Conservation (phyloP, 2,329 filamentous ascomycete genomes). For the Pseudogymnoascus sp. region DNA sequence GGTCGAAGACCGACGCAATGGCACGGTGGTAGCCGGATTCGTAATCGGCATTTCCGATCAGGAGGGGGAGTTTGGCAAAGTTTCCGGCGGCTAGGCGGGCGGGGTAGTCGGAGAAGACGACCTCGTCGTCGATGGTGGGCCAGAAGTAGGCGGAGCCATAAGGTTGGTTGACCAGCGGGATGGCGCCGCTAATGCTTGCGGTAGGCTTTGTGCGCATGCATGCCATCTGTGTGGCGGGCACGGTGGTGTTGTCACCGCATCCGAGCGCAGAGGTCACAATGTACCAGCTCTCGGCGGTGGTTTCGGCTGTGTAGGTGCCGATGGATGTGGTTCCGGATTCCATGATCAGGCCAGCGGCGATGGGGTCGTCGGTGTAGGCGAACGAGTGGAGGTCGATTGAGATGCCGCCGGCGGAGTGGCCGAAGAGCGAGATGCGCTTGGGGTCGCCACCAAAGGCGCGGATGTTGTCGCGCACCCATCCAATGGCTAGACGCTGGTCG, state of each 20-base stretch:
- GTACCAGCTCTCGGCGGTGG: constrained; percentile 12
- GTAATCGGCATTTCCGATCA: constrained; percentile 13
- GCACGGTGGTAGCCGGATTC: constrained; percentile 7
- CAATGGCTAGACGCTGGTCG: constrained; percentile 50
- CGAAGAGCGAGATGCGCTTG: constrained; percentile 24
- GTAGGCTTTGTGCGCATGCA: constrained; percentile 11
- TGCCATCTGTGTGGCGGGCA: constrained; percentile 9
- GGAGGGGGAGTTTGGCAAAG: constrained; percentile 11
- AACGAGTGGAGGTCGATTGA: constrained; percentile 35
- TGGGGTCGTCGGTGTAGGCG: constrained; percentile 26
- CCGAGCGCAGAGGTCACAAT: constrained; percentile 8
- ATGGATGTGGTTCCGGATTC: constrained; percentile 16
- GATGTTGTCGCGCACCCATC: constrained; percentile 52
- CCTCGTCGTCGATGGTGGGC: constrained; percentile 11
- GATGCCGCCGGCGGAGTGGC: constrained; percentile 35
- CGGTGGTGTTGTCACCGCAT: constrained; percentile 4
- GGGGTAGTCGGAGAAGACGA: constrained; percentile 11
- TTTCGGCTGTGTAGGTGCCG: not conserved
- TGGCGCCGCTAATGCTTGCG: constrained; percentile 5
- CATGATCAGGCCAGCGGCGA: constrained; percentile 20
- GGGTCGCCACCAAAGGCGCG: constrained; percentile 50
- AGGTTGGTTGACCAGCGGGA: constrained; percentile 8
- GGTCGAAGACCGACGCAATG: not conserved
- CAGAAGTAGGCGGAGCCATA: not conserved
- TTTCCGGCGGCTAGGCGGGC: constrained; percentile 5